Percentiles rank a stretch among this genome's conserved stretches.
These are phyloP conservation scores for Xylaria sp. DNA, from an alignment of 2,329 filamentous ascomycete species.

Conservation along the genomic window DNA sequence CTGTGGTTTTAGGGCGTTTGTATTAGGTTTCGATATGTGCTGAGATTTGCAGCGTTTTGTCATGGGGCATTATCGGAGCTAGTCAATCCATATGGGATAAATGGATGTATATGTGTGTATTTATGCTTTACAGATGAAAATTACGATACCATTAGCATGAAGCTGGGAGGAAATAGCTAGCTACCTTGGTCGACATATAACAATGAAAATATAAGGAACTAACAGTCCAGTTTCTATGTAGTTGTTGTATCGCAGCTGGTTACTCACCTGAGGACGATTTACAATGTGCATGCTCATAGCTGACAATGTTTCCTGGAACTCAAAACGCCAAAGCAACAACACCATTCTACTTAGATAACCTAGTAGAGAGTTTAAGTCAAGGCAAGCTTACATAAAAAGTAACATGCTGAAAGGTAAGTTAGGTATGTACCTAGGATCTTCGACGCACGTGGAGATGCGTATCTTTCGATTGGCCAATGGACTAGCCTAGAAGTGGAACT, in stretches of 20 bases:
- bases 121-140: not conserved
- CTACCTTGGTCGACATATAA: not conserved
- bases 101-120: not conserved
- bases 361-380: no score
- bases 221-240: not conserved
- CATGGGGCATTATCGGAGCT: conserved; percentile 3
- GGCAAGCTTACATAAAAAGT: no score
- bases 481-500: not conserved
- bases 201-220: not conserved
- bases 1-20: not conserved
- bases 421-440: not conserved
- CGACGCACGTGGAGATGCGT: conserved; percentile 25
- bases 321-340: no score
- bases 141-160: conserved; percentile 39
- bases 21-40: not conserved
- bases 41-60: conserved; percentile 11
- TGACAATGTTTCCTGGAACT: no score
- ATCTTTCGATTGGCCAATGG: conserved; percentile 34
- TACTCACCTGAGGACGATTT: no score
- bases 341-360: no score
- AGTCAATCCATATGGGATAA: not conserved
- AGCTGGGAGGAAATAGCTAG: not conserved
- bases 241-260: not conserved
- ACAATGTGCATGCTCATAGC: no score
- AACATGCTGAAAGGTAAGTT: not conserved